Conservation (phyloP, 345 rosid species). For the Arabidopsis suecica region DNA sequence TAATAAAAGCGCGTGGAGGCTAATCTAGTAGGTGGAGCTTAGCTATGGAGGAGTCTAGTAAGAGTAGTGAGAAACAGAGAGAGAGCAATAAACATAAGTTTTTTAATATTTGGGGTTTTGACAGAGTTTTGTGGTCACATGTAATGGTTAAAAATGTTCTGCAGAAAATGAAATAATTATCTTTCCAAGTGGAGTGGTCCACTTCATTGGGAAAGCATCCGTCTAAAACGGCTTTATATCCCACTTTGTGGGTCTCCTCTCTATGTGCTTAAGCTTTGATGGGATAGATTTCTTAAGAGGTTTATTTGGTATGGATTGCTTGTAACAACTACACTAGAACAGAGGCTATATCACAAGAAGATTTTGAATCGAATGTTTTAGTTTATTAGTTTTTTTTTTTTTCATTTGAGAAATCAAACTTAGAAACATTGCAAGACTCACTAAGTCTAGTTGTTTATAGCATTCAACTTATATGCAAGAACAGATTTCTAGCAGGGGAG, state of each 20-base stretch:
- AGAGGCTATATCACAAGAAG: neutral
- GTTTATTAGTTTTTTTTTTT: conserved; percentile 2
- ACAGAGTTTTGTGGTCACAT: conserved; percentile 43
- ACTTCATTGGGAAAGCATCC: conserved; percentile 39
- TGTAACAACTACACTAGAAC: neutral
- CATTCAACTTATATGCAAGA: conserved; percentile 26
- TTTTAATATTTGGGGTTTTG: neutral
- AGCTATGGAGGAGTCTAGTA: conserved; percentile 45
- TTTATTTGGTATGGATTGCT: neutral
- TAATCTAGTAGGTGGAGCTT: conserved; percentile 38
- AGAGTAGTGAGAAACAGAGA: neutral
- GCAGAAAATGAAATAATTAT: conserved; percentile 19
- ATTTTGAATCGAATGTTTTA: neutral
- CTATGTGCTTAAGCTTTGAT: conserved; percentile 1
- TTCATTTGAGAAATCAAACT: neutral
- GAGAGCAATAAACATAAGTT: neutral
- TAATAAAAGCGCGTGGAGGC: conserved; percentile 38
- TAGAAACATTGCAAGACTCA: neutral
- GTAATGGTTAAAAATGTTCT: conserved; percentile 32
- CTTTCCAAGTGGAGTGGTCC: conserved; percentile 30
- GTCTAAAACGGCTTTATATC: conserved; percentile 34
- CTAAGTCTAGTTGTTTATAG: conserved; percentile 18
- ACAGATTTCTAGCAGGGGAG: conserved; percentile 47
- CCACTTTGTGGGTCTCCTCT: conserved; percentile 33
- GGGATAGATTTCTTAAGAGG: neutral